Evolutionary conservation across 345 rosid species (phyloP).

Genomic region (Euphorbia peplus): DNA sequence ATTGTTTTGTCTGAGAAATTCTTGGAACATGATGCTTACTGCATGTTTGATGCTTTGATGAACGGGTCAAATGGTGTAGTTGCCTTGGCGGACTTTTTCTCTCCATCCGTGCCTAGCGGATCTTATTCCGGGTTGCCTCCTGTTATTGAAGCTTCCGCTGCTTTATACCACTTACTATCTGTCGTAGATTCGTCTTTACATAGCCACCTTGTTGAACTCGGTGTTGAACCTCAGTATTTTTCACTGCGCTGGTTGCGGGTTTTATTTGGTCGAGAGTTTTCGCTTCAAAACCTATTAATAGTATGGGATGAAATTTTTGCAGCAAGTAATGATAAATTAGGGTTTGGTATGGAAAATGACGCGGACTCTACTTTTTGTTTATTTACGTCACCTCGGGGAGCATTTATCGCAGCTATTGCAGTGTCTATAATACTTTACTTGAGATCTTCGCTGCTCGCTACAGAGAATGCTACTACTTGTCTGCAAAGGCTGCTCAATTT

Average conservation of each 20-base stretch:
- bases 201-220: conserved; percentile 83
- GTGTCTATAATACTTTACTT: conserved; percentile 82
- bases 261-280: conserved; percentile 87
- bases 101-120: conserved; percentile 48
- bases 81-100: conserved; percentile 81
- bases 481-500: conserved; percentile 84
- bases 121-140: conserved; percentile 69
- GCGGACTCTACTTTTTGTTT: conserved; percentile 43
- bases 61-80: conserved; percentile 70
- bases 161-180: conserved; percentile 70
- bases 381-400: conserved; percentile 70
- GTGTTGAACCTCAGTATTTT: conserved; percentile 97
- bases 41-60: conserved; percentile 97
- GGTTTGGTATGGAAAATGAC: conserved; percentile 27
- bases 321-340: conserved; percentile 48
- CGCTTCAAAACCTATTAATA: conserved; percentile 64
- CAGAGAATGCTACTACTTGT: conserved; percentile 88
- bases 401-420: conserved; percentile 66
- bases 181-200: conserved; percentile 80
- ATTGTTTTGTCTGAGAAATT: conserved; percentile 92
- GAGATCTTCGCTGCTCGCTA: conserved; percentile 84
- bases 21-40: conserved; percentile 96
- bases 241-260: conserved; percentile 95
- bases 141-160: conserved; percentile 84
- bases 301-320: conserved; percentile 94